Evolutionary conservation across 164 flowering plant species (phyloP).

Genomic region (Vitis labrusca): DNA sequence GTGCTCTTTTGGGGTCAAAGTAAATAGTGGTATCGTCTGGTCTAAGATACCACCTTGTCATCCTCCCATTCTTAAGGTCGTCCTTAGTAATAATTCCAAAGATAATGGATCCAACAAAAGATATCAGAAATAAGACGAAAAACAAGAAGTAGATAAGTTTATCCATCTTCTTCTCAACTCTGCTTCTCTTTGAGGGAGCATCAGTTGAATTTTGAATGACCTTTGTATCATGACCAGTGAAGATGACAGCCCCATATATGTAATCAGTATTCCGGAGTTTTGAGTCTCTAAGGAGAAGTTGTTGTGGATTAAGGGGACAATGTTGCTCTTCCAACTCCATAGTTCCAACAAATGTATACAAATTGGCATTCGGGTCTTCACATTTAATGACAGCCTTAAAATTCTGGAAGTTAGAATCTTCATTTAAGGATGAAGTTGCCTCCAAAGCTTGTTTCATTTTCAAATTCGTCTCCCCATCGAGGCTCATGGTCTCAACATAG

Average conservation of each 20-base stretch:
- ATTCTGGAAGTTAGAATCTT: conserved; percentile 52
- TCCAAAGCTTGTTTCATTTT: conserved; percentile 88
- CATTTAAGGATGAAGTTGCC: conserved; percentile 54
- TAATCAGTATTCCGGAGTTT: conserved; percentile 89
- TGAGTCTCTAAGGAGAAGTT: conserved; percentile 90
- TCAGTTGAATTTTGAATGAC: conserved; percentile 83
- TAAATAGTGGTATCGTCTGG: conserved; percentile 57
- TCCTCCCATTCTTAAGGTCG: conserved; percentile 52
- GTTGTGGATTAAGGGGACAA: conserved; percentile 75
- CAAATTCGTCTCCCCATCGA: conserved; percentile 96
- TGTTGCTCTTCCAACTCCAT: conserved; percentile 65
- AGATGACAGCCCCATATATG: conserved; percentile 81
- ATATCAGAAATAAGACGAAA: conserved; percentile 42
- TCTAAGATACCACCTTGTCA: conserved; percentile 82
- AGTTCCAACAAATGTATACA: conserved; percentile 82
- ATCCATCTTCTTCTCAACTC: conserved; percentile 84
- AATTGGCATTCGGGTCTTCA: conserved; percentile 92
- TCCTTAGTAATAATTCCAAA: conserved; percentile 69
- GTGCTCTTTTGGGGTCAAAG: conserved; percentile 66
- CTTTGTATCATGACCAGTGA: conserved; percentile 93
- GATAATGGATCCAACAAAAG: conserved; percentile 66
- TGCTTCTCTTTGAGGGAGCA: conserved; percentile 95
- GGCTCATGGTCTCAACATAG: conserved; percentile 97
- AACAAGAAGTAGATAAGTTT: conserved; percentile 71
- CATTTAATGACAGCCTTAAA: conserved; percentile 76